Conservation (phyloP, 768 basidiomycete genomes). For the Multifurca ochricompacta region DNA sequence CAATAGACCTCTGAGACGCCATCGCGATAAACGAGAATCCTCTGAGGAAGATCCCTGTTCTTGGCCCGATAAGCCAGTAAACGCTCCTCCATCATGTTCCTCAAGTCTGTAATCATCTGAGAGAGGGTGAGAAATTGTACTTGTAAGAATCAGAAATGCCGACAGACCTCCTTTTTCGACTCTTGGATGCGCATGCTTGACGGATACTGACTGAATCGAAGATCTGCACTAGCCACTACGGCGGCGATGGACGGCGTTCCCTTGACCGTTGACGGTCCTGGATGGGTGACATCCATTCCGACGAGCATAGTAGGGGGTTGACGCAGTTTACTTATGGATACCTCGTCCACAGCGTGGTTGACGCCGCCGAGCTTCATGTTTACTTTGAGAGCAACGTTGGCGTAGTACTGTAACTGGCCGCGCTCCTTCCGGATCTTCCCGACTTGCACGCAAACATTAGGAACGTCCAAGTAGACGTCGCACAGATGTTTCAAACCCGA, state of each 20-base stretch:
- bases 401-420: conserved; percentile 46
- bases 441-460: conserved; percentile 69
- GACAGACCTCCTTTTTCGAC: conserved; percentile 62
- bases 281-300: conserved; percentile 68
- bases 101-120: conserved; percentile 43
- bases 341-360: conserved; percentile 39
- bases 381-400: conserved; percentile 48
- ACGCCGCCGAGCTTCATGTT: conserved; percentile 51
- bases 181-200: conserved; percentile 43
- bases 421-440: conserved; percentile 62
- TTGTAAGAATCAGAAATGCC: not conserved
- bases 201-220: conserved; percentile 41
- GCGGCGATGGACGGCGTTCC: conserved; percentile 50
- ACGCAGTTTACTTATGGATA: conserved; percentile 33
- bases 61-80: conserved; percentile 33
- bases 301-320: conserved; percentile 43
- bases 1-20: conserved; percentile 67
- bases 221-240: conserved; percentile 43
- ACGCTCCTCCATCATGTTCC: conserved; percentile 42
- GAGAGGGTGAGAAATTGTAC: not conserved
- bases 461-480: conserved; percentile 40
- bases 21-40: conserved; percentile 54
- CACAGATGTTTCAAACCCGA: conserved; percentile 46
- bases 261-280: conserved; percentile 59
- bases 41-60: conserved; percentile 35